These are phyloP conservation scores for Cercospora janseana DNA, from an alignment of 2,329 filamentous ascomycete species.

Conservation along the genomic window DNA sequence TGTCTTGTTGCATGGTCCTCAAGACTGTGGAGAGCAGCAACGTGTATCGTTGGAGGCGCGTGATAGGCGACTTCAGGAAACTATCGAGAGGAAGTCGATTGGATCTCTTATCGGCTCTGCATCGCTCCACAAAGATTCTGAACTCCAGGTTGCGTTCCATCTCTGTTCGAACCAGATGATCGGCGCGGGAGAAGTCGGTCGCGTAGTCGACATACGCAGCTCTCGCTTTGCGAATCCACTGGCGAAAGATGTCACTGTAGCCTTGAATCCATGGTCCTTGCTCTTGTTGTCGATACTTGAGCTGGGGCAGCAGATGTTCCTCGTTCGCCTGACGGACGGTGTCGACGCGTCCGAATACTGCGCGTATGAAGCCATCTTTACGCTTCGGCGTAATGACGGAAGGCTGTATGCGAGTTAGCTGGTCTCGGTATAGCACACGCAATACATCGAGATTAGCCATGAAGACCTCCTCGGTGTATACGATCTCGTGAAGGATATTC, in stretches of 20 bases:
- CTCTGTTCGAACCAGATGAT: slow-evolving; percentile 80
- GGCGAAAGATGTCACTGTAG: slow-evolving; percentile 94
- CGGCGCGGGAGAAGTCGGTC: slow-evolving; percentile 78
- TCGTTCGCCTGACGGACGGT: slow-evolving; percentile 87
- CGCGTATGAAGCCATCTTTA: slow-evolving; percentile 73
- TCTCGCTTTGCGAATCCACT: slow-evolving; percentile 96
- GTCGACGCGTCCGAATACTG: slow-evolving; percentile 90
- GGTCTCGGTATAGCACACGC: slow-evolving; percentile 79
- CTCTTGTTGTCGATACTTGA: slow-evolving; percentile 95
- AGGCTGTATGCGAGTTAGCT: slow-evolving; percentile 68
- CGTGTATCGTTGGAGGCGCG: slow-evolving; percentile 84
- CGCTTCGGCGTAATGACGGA: slow-evolving; percentile 77
- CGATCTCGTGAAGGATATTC: slow-evolving; percentile 92
- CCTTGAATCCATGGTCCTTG: slow-evolving; percentile 92
- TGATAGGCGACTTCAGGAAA: slow-evolving; percentile 90
- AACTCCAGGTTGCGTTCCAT: slow-evolving; percentile 82
- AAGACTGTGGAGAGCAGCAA: slow-evolving; percentile 79
- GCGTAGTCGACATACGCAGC: slow-evolving; percentile 89
- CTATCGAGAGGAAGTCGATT: slow-evolving; percentile 89
- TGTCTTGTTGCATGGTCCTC: slow-evolving; percentile 78
- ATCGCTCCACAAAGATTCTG: slow-evolving; percentile 77
- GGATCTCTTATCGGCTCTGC: slow-evolving; percentile 73
- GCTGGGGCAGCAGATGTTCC: slow-evolving; percentile 83
- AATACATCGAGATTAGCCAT: slow-evolving; percentile 88
- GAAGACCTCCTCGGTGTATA: slow-evolving; percentile 87